Evolutionary conservation across 306 rosid species (phyloP).

Genomic region (Senna siamea): DNA sequence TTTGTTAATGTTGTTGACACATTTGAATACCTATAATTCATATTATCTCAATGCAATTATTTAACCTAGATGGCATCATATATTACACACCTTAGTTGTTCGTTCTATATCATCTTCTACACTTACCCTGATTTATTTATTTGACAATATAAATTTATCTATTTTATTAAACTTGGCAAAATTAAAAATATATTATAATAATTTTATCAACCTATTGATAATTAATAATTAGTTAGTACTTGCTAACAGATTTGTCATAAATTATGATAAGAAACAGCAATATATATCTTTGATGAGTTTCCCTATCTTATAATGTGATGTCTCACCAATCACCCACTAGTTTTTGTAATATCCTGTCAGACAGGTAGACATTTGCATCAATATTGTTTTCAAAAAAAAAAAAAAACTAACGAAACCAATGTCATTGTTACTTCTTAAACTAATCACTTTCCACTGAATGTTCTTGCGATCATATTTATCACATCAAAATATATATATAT

Average conservation of each 20-base stretch:
- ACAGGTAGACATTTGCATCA: slow-evolving; percentile 5
- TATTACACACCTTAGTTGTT: no score
- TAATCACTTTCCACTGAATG: slow-evolving; percentile 1
- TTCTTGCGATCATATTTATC: slow-evolving; percentile 6
- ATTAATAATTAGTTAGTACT: no score
- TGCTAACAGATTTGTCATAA: not conserved
- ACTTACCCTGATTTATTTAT: no score
- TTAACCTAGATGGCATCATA: no score
- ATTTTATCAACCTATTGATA: no score
- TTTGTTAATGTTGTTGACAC: no score
- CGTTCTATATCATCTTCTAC: no score
- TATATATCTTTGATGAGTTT: not conserved
- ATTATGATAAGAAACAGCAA: slow-evolving; percentile 8
- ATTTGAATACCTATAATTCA: no score
- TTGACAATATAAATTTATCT: no score
- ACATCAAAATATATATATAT: not conserved
- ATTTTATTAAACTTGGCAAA: no score
- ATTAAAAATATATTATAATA: no score
- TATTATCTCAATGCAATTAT: no score
- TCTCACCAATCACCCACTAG: slow-evolving; percentile 29
- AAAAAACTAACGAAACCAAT: not conserved
- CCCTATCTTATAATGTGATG: slow-evolving; percentile 28
- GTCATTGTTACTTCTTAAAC: not conserved
- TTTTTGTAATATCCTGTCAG: not conserved
- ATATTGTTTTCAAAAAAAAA: not conserved